phyloP scores from a whole-genome alignment of 257 asterid species.

The Solanum pinnatisectum region DNA sequence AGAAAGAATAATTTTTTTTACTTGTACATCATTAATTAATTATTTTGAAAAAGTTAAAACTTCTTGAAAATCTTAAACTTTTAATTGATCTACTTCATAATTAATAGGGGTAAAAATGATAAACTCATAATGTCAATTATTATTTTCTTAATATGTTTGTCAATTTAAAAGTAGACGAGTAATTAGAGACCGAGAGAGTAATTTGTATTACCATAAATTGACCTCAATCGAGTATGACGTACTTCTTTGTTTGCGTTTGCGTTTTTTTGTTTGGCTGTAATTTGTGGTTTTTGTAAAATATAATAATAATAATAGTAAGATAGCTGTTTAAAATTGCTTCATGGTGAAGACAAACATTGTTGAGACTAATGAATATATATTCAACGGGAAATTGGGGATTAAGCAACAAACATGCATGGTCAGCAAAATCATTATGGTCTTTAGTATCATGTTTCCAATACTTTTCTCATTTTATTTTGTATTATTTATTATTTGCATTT shows the following conservation, averaged over 20 bases:
- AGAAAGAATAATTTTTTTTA: fast-evolving
- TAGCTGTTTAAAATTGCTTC: background rate
- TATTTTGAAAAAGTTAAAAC: too few relatives aligned
- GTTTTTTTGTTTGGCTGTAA: background rate
- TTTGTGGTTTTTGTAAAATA: background rate
- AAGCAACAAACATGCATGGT: background rate
- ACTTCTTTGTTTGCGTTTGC: background rate
- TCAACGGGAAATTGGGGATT: background rate
- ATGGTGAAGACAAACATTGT: background rate
- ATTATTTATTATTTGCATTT: background rate
- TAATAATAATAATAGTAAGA: background rate
- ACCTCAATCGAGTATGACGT: background rate
- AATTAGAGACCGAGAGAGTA: too few relatives aligned
- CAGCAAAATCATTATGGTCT: background rate
- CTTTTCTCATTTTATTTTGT: background rate
- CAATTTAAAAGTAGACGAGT: too few relatives aligned
- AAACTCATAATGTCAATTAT: background rate
- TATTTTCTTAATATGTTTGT: too few relatives aligned
- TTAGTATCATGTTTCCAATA: background rate
- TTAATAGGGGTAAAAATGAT: background rate
- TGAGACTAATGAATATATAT: background rate
- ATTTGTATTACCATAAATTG: too few relatives aligned
- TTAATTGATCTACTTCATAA: background rate
- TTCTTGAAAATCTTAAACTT: too few relatives aligned
- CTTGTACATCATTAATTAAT: too few relatives aligned